Base-by-base conservation (phyloP, 306 rosid species). In the Quercus glauca region DNA sequence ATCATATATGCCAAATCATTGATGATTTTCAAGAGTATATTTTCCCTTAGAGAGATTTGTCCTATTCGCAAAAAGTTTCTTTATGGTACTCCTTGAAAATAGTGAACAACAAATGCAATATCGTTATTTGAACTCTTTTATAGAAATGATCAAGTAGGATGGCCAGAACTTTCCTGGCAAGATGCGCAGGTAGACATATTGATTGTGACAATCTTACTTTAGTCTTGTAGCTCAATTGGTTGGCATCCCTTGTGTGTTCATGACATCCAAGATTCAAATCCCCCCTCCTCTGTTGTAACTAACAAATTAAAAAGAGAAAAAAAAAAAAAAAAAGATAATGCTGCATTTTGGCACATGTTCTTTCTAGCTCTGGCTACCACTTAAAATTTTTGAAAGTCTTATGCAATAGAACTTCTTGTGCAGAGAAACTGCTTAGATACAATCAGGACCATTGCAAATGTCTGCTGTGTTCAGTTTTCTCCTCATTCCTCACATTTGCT, bases 381-480 rank as follows among this genome's bases (percentile, higher is more conserved):
- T 58, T 4, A 49, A 74, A 68, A 65, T 29, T 26, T 55, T 57
- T 15, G 21, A 18, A 60, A 75, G 35, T 73, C 85, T 89, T 76
- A 82, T 78, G 23, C 55, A n/a, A 56, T 81, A 59, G 33, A 33
- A 58, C 51, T 65, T 56, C 52, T 85, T 55, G 5, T 84, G 83
- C 97, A 94, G 99, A 92, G 73, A 77, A 90, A 91, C 73, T 81
- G 88, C 87, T 80, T 90, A 79, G 90, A 92, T 58, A 92, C 99
- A 65, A 90, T 94, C 84, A 81, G 85, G 88, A 92, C 79, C 84
- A 80, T 80, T 85, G 97, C 97, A 69, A 92, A 91, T 77, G 99
- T 94, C 73, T 94, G 97, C 89, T 92, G 99, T 75, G 97, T 94
- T 78, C 97, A 94, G 77, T 94, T 94, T 87, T 94, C 99, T 81